Percentiles rank a stretch among this genome's conserved stretches.
Evolutionary conservation across 805 yeast genomes (phyloP).

Genomic region (Diddensiella caesifluorescens): DNA sequence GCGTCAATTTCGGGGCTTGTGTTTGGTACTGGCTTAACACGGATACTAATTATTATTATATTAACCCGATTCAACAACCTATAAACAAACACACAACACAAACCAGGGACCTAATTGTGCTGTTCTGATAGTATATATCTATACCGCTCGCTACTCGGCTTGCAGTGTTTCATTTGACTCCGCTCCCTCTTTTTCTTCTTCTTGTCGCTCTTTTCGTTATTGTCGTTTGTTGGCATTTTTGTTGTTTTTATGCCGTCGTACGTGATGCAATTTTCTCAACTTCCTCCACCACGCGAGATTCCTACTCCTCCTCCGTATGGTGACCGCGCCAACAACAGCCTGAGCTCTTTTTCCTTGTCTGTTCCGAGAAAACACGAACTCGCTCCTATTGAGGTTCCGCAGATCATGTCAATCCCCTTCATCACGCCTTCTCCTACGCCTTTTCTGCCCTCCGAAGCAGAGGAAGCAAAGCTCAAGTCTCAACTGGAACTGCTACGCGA

Average conservation of each 20-base stretch:
- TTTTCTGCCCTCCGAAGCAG: slow-evolving; percentile 10
- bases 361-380: too few relatives aligned
- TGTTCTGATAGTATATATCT: too few relatives aligned
- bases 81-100: too few relatives aligned
- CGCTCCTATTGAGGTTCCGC: background rate
- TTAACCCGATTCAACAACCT: too few relatives aligned
- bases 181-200: background rate
- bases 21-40: too few relatives aligned
- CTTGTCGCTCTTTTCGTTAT: background rate
- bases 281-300: background rate
- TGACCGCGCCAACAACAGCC: background rate
- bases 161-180: background rate
- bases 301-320: background rate
- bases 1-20: too few relatives aligned
- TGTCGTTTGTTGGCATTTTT: background rate
- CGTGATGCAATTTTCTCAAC: background rate
- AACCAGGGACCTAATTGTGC: too few relatives aligned
- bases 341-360: background rate
- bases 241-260: background rate
- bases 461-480: slow-evolving; percentile 6
- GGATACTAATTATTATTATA: too few relatives aligned
- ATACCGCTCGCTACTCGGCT: too few relatives aligned
- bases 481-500: slow-evolving; percentile 4
- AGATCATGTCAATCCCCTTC: background rate
- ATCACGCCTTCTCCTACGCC: slow-evolving; percentile 14